Percentiles rank a stretch among this genome's conserved stretches.
Evolutionary conservation across 2,329 filamentous ascomycete species (phyloP).

Genomic region (Nannizzia gypsea): DNA sequence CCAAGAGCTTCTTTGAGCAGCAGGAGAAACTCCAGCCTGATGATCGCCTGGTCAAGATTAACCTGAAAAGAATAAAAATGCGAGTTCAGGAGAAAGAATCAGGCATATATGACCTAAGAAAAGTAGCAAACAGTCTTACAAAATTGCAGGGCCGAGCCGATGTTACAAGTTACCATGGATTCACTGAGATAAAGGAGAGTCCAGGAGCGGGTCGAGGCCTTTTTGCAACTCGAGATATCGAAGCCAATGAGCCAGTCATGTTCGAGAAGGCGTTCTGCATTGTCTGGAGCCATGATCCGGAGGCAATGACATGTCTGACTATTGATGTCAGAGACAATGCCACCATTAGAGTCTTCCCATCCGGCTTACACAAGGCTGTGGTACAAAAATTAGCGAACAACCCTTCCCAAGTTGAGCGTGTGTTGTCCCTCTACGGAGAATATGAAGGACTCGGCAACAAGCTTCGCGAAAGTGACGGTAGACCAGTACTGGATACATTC

Average conservation of each 20-base stretch:
- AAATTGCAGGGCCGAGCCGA: not conserved
- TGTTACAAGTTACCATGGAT: not conserved
- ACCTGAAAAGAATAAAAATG: slow-evolving; percentile 20
- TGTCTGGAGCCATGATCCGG: not conserved
- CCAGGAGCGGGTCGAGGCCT: slow-evolving; percentile 34
- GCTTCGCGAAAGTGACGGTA: not conserved
- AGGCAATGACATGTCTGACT: not conserved
- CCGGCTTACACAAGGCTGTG: not conserved
- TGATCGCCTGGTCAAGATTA: slow-evolving; percentile 14
- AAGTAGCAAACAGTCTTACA: not conserved
- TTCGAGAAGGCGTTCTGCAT: slow-evolving; percentile 46
- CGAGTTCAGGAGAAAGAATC: slow-evolving; percentile 15
- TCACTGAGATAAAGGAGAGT: not conserved
- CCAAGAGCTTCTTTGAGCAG: not conserved
- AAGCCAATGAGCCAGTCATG: slow-evolving; percentile 41
- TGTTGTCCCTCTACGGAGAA: not conserved
- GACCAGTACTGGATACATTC: not conserved
- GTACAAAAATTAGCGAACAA: not conserved
- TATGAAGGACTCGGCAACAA: not conserved
- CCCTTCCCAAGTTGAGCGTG: not conserved
- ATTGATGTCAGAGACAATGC: not conserved
- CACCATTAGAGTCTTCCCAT: not conserved
- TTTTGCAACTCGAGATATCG: slow-evolving; percentile 39
- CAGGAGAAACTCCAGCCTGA: not conserved
- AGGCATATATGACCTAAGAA: slow-evolving; percentile 13